Conservation (phyloP, 2,329 filamentous ascomycete species). For the Aspergillus latus region DNA sequence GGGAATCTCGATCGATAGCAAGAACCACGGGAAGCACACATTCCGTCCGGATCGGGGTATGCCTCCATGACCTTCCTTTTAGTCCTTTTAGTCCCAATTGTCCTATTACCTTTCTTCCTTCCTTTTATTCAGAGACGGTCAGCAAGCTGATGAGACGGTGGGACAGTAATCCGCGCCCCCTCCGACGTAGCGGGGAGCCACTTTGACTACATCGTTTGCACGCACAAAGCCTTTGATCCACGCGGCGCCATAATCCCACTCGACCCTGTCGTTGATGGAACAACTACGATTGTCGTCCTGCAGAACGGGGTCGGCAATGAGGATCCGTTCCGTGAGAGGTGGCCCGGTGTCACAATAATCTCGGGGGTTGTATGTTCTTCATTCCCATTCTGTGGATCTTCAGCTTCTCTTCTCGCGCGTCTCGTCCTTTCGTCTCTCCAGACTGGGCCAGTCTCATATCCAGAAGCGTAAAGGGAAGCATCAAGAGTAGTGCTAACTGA, state of each 20-base stretch:
- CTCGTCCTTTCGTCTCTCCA: neutral
- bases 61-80: neutral
- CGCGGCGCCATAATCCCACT: constrained; percentile 37
- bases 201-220: constrained; percentile 42
- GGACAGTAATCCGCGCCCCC: constrained; percentile 40
- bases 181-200: constrained; percentile 28
- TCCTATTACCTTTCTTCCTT: too few relatives aligned
- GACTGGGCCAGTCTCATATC: too few relatives aligned
- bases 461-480: too few relatives aligned
- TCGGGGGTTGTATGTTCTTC: constrained; percentile 45
- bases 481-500: neutral
- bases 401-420: neutral
- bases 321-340: constrained; percentile 37
- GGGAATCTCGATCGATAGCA: constrained; percentile 45
- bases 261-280: constrained; percentile 37
- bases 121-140: neutral
- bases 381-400: neutral
- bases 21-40: constrained; percentile 42
- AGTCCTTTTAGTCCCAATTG: too few relatives aligned
- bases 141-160: neutral
- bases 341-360: constrained; percentile 34
- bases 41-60: constrained; percentile 38
- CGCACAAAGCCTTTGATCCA: constrained; percentile 46
- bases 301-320: constrained; percentile 47
- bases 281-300: constrained; percentile 41